Percentiles rank a stretch among this genome's conserved stretches.
Evolutionary conservation across 768 basidiomycete genomes (phyloP).

Genomic region (Amanita exitialis): DNA sequence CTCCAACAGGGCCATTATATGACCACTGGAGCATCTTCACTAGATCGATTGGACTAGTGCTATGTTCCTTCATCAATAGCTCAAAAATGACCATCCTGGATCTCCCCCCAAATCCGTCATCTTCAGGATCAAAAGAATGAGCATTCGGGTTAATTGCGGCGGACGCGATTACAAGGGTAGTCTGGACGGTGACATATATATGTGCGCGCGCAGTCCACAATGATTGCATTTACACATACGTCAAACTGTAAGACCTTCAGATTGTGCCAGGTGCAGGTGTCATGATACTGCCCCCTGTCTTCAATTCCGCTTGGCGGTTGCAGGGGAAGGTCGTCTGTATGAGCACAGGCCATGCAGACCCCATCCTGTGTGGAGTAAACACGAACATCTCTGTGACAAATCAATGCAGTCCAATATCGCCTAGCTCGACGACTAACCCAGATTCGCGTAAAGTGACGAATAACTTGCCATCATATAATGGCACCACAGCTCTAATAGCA

Average conservation of each 20-base stretch:
- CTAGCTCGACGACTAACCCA: slow-evolving; percentile 38
- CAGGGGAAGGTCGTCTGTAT: slow-evolving; percentile 1
- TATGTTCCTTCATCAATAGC: slow-evolving; percentile 16
- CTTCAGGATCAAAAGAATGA: slow-evolving; percentile 18
- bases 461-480: slow-evolving; percentile 30
- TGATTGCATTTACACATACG: slow-evolving; percentile 16
- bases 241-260: slow-evolving; percentile 27
- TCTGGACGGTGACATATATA: slow-evolving; percentile 15
- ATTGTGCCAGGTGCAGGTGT: slow-evolving; percentile 33
- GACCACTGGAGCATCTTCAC: slow-evolving; percentile 45
- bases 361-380: slow-evolving; percentile 48
- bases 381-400: slow-evolving; percentile 35
- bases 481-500: slow-evolving; percentile 34
- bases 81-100: slow-evolving; percentile 32
- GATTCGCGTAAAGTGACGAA: slow-evolving; percentile 49
- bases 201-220: neutral
- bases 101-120: slow-evolving; percentile 22
- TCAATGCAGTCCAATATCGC: neutral
- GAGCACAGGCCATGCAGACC: slow-evolving; percentile 16
- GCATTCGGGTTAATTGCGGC: slow-evolving; percentile 31
- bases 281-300: slow-evolving; percentile 21
- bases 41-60: slow-evolving; percentile 26
- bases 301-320: slow-evolving; percentile 16
- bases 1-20: slow-evolving; percentile 35
- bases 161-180: slow-evolving; percentile 32